These are phyloP conservation scores for Dipteronia sinensis DNA, from an alignment of 345 rosid species.

Conservation along the genomic window DNA sequence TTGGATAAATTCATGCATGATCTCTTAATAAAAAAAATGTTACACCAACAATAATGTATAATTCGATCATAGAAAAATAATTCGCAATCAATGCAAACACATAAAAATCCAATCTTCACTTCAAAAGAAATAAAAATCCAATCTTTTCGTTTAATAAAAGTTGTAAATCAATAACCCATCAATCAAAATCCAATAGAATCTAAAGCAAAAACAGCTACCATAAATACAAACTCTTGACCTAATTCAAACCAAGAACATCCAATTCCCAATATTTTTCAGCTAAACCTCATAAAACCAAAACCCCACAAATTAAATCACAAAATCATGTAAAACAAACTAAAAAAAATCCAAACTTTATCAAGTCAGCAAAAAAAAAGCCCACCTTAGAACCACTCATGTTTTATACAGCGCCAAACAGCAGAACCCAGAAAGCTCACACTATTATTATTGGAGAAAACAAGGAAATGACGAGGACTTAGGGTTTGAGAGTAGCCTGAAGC, in stretches of 20 bases:
- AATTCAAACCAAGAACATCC: background rate
- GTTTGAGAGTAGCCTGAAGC: constrained; percentile 54
- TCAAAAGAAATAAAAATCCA: background rate
- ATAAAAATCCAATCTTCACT: background rate
- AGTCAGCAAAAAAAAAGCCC: background rate
- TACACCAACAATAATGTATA: background rate
- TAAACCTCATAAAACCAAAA: background rate
- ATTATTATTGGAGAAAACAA: constrained; percentile 16
- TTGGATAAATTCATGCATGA: background rate
- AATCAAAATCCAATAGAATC: background rate
- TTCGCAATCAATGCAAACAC: background rate
- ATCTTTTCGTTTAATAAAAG: background rate
- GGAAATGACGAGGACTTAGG: constrained; percentile 39
- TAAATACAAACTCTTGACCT: background rate
- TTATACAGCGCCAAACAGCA: constrained; percentile 18
- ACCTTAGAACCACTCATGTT: constrained; percentile 84
- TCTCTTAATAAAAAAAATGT: background rate
- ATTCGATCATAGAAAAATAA: background rate
- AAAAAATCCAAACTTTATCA: background rate
- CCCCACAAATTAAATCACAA: background rate
- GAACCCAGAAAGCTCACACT: constrained; percentile 22
- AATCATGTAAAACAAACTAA: background rate
- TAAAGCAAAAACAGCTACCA: background rate
- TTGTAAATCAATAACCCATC: background rate
- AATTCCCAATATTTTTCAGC: background rate